phyloP scores from a whole-genome alignment of 2,329 filamentous ascomycete species.

The Ophiostoma montium region DNA sequence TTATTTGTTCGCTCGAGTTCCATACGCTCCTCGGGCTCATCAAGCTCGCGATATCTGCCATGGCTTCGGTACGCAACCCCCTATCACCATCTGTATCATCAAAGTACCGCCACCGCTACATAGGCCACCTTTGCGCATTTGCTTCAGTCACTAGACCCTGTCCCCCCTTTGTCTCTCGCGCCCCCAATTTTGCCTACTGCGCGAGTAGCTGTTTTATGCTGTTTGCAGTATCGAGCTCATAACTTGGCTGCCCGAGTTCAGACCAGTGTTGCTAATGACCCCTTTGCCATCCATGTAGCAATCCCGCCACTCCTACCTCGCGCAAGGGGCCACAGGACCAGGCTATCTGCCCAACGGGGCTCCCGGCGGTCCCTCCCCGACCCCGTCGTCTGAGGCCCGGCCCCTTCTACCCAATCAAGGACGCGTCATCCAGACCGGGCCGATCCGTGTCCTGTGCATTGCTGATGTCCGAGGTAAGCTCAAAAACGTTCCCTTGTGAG shows the following conservation, averaged over 20 bases:
- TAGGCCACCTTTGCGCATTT: neutral
- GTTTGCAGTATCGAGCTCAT: neutral
- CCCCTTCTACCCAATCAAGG: conserved; percentile 55
- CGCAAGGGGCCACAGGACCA: conserved; percentile 18
- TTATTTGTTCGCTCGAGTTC: neutral
- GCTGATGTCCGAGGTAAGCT: conserved; percentile 55
- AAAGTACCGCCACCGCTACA: neutral
- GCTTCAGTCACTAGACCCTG: neutral
- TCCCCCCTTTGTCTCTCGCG: neutral
- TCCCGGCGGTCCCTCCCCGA: conserved; percentile 27
- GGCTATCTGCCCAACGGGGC: conserved; percentile 52
- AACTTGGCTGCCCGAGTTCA: neutral
- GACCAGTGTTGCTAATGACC: neutral
- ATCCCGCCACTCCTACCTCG: conserved; percentile 30
- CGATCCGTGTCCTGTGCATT: conserved; percentile 54
- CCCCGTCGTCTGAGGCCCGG: conserved; percentile 43
- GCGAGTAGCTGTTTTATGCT: too few species aligned
- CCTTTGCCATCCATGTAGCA: conserved; percentile 10
- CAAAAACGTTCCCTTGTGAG: neutral
- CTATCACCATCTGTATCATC: too few species aligned
- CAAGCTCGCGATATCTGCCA: neutral
- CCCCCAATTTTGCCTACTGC: neutral
- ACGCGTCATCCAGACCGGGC: conserved; percentile 49
- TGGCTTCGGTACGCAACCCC: conserved; percentile 11
- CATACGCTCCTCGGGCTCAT: neutral